Evolutionary conservation across 345 rosid species (phyloP).

Genomic region (Brassica napus): Da-Ae NC_063450.1:270501-271000

Average conservation of each 20-base stretch:
- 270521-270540: slow-evolving; percentile 11
- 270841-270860: not conserved
- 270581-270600: not conserved
- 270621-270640: too few relatives aligned
- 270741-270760: too few relatives aligned
- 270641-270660: too few relatives aligned
- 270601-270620: not conserved
- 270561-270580: not conserved
- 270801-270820: not conserved
- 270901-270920: not conserved
- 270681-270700: too few relatives aligned
- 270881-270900: not conserved
- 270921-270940: not conserved
- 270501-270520: not conserved
- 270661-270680: too few relatives aligned
- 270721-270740: too few relatives aligned
- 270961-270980: too few relatives aligned
- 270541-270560: not conserved
- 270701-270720: too few relatives aligned
- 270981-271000: too few relatives aligned
- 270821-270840: not conserved
- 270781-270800: not conserved
- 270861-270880: not conserved
- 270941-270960: not conserved
- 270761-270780: too few relatives aligned